Conservation (phyloP, 164 flowering plant genomes). For the Magnolia changhungtana region DNA sequence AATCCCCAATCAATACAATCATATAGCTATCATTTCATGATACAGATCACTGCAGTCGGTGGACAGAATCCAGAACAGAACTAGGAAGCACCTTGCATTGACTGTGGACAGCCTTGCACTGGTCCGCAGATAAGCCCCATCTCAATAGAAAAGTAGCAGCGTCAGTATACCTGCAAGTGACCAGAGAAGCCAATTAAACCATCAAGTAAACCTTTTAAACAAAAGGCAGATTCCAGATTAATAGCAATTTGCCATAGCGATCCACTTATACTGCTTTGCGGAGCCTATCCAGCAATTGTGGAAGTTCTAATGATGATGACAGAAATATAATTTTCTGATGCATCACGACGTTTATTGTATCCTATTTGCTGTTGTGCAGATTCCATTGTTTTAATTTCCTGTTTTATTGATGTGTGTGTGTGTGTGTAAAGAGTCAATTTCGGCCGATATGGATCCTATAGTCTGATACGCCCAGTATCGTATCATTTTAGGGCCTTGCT, state of each 20-base stretch:
- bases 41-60: not conserved
- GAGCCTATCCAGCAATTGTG: too few relatives aligned
- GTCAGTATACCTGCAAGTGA: constrained; percentile 61
- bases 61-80: not conserved
- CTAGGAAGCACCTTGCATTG: constrained; percentile 71
- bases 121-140: constrained; percentile 84
- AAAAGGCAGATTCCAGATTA: not conserved
- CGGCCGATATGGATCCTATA: too few relatives aligned
- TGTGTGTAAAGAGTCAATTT: too few relatives aligned
- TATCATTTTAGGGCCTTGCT: too few relatives aligned
- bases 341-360: not conserved
- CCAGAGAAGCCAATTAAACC: constrained; percentile 2
- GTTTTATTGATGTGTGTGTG: too few relatives aligned
- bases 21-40: not conserved
- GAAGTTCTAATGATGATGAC: too few relatives aligned
- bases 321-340: too few relatives aligned
- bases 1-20: not conserved
- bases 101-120: constrained; percentile 78
- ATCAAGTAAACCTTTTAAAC: not conserved
- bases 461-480: too few relatives aligned
- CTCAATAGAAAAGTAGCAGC: constrained; percentile 78
- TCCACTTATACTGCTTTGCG: not conserved
- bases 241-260: not conserved
- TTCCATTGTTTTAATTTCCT: too few relatives aligned
- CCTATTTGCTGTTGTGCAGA: too few relatives aligned